Evolutionary conservation across 768 basidiomycete genomes (phyloP), one percentile per base, ranked within the genome.

Genomic region (Nidula microcarpa): DNA sequence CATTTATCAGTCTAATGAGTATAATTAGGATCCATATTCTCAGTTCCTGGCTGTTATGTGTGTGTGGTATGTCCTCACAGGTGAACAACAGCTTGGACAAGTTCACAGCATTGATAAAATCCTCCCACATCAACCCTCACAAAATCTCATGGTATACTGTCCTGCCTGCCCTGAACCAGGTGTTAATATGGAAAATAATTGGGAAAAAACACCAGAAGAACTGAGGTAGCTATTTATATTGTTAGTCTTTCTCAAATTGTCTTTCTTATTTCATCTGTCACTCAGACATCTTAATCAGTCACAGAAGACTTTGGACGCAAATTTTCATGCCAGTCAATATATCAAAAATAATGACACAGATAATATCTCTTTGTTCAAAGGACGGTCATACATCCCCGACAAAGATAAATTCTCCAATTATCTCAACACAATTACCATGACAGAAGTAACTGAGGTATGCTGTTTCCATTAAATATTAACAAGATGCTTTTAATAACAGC

Each of bases 291-390:
- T 66, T 0, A 61, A 60, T 30, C 62, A 63, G 34, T 41, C 47
- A 0, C 62, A 62, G 33, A 9, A 49, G 2, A 65, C 66, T 0
- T n/a, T 53, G 1, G 65, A 69, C 44, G 65, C 64, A 1, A 67
- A 68, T 32, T 53, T 55, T 37, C 65, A 67, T 14, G 32, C 55
- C 0, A 62, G 63, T 41, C 55, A 57, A 16, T 61, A 57, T 43
- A 36, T 53, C 7, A 67, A 67, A 39, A 65, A 65, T 43, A 57
- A 52, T 0, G 57, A 60, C 33, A 60, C 60, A 0, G 52, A 62
- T 17, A 58, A 62, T 51, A 16, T 54, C 4, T 67, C 66, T 0
- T 43, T 66, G 8, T 62, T 52, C n/a, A n/a, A n/a, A n/a, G n/a
- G n/a, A n/a, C n/a, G n/a, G n/a, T n/a, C n/a, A n/a, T n/a, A n/a